Evolutionary conservation across 1,284 basidiomycete genomes (phyloP).

Genomic region (Cryptococcus sp.): DNA sequence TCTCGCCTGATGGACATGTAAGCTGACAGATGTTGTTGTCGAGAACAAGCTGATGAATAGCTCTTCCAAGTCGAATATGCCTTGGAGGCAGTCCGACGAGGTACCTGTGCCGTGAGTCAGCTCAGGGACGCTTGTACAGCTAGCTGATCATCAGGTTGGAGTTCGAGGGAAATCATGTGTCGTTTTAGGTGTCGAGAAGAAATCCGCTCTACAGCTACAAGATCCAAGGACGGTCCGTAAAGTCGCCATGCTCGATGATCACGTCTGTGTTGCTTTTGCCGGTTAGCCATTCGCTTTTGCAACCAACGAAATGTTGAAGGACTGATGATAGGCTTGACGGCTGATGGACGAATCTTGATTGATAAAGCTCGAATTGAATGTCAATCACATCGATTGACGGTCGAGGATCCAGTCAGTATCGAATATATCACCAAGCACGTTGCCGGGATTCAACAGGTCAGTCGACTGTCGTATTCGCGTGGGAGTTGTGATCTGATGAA

Average conservation of each 20-base stretch:
- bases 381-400: slow-evolving; percentile 93
- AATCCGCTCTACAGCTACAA: slow-evolving; percentile 93
- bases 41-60: slow-evolving; percentile 11
- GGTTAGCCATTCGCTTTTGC: slow-evolving; percentile 55
- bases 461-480: too few species aligned
- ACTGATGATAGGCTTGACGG: slow-evolving; percentile 71
- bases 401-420: slow-evolving; percentile 96
- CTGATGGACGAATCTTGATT: slow-evolving; percentile 95
- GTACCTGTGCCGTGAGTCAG: slow-evolving; percentile 83
- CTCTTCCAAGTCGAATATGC: slow-evolving; percentile 84
- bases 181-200: slow-evolving; percentile 98
- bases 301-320: not conserved
- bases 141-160: slow-evolving; percentile 64
- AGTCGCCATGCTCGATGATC: slow-evolving; percentile 98
- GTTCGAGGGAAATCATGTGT: slow-evolving; percentile 93
- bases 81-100: slow-evolving; percentile 90
- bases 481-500: not conserved
- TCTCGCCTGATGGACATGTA: slow-evolving; percentile 87
- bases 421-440: slow-evolving; percentile 99
- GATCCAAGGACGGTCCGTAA: slow-evolving; percentile 97
- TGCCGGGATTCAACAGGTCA: slow-evolving; percentile 89
- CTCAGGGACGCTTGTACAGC: not conserved
- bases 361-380: slow-evolving; percentile 98
- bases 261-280: slow-evolving; percentile 95
- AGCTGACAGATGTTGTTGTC: slow-evolving; percentile 8